Base-by-base conservation (phyloP, 1,284 basidiomycete genomes). In the Takashimella tepidaria region DNA sequence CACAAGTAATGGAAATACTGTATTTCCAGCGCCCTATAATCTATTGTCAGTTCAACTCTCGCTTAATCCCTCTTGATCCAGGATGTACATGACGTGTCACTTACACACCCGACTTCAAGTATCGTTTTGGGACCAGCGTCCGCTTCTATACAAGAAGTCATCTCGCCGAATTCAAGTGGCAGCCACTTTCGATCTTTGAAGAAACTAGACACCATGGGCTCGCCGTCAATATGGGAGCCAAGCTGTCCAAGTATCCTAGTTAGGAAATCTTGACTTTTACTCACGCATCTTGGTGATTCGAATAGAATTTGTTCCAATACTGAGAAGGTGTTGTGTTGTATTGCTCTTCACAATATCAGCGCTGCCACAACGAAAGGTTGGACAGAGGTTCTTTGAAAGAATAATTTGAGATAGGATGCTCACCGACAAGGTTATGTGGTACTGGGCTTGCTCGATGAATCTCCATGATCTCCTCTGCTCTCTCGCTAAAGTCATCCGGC, bases 111-210 rank as follows among this genome's bases (percentile, higher is more conserved):
- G 31, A 93, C 81, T 74, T 93, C 91, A 49, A 85, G 84, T 26
- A 95, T 82, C 0, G 79, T 82, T 54, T 83, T 79, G 0, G 82
- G 81, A 16, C 92, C 91, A 56, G 88, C 88, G 63, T 87, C 82
- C 3, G 82, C 75, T 62, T 85, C 79, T 11, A 86, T 82, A 10
- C 86, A 85, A 20, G 79, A 79, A 21, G 87, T 79, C 19, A 96
- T 79, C 67, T 93, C 89, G 1, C 88, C 88, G 66, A 96, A 97
- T 73, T 97, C 92, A 37, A 89, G 84, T 61, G 88, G 84, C n/a
- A 96, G 78, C 92, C 92, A 97, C 78, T 90, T 88, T 50, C 92
- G 80, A 75, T 96, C 85, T 47, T 88, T 86, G 79, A 97, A 97
- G 77, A 97, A 97, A 60, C 90, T 91, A 76, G 31, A n/a, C 16